These are phyloP conservation scores for Leishmania mexicana DNA, from an alignment of 208 protist species.

Conservation along the genomic window DNA sequence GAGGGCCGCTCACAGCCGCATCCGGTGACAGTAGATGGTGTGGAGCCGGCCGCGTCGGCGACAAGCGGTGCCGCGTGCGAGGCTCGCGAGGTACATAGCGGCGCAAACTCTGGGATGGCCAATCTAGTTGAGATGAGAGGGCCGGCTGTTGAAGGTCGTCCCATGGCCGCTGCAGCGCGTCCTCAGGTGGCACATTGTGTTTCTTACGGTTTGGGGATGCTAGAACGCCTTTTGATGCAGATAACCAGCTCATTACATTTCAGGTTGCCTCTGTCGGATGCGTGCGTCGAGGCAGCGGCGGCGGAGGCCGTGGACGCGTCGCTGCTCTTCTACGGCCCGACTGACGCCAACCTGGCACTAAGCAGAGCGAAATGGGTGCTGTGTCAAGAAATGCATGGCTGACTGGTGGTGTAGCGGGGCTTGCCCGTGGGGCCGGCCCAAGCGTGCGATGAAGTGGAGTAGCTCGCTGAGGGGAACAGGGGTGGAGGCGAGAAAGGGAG, in stretches of 20 bases:
- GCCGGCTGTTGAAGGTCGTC: conserved; percentile 5
- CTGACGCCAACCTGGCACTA: conserved; percentile 14
- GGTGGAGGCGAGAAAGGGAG: not conserved
- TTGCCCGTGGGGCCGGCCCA: not conserved
- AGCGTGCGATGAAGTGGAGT: not conserved
- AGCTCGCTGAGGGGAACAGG: not conserved
- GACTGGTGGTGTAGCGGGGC: conserved; percentile 31
- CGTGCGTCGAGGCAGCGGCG: conserved; percentile 41
- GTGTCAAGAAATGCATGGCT: conserved; percentile 43
- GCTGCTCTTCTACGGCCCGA: not conserved
- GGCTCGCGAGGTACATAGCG: not conserved
- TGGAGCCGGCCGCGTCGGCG: not conserved
- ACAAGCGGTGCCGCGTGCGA: not conserved
- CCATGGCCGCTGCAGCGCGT: conserved; percentile 64
- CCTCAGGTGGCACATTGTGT: conserved; percentile 52
- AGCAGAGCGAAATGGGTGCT: conserved; percentile 37
- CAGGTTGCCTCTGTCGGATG: conserved; percentile 25
- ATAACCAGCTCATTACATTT: conserved; percentile 46
- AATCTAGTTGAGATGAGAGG: conserved; percentile 9
- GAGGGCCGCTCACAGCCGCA: too few species aligned
- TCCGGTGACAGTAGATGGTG: not conserved
- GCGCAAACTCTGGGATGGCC: not conserved
- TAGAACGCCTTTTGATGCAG: conserved; percentile 57
- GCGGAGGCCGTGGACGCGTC: conserved; percentile 20
- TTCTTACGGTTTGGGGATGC: conserved; percentile 43